These are phyloP conservation scores for Rubia balearica DNA, from an alignment of 305 asterid species.

Conservation along the genomic window DNA sequence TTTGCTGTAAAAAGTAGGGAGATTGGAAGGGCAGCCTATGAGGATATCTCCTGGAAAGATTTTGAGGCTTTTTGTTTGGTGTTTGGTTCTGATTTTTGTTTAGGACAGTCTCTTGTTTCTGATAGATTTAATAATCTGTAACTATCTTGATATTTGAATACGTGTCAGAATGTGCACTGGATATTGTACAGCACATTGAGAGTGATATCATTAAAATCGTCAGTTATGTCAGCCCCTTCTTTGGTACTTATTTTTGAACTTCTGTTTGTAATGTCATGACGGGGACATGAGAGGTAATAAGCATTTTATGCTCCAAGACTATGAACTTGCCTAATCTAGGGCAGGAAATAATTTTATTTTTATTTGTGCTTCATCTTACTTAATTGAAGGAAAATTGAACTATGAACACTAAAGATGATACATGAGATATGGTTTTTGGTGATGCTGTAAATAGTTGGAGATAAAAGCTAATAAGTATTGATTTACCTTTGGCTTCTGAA, in stretches of 20 bases:
- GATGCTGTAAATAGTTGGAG: conserved; percentile 6
- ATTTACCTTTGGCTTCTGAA: conserved; percentile 20
- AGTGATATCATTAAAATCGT: neutral
- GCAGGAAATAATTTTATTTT: neutral
- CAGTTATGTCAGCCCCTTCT: neutral
- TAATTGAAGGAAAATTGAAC: conserved; percentile 2
- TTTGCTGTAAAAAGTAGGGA: neutral
- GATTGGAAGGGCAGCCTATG: neutral
- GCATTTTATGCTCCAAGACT: neutral
- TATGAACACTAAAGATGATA: neutral
- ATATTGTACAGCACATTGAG: neutral
- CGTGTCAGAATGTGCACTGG: conserved; percentile 1
- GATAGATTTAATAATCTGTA: neutral
- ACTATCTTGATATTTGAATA: neutral
- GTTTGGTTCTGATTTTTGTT: neutral
- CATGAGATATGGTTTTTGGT: conserved; percentile 3
- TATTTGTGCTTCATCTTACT: neutral
- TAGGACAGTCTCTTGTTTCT: neutral
- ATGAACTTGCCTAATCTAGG: neutral
- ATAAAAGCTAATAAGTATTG: conserved; percentile 12
- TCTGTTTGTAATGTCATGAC: neutral
- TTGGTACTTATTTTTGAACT: neutral
- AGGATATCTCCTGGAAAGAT: neutral
- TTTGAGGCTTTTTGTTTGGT: neutral
- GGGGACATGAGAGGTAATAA: neutral